These are phyloP conservation scores for Begonia masoniana DNA, from an alignment of 306 rosid genomes.

Conservation along the genomic window DNA sequence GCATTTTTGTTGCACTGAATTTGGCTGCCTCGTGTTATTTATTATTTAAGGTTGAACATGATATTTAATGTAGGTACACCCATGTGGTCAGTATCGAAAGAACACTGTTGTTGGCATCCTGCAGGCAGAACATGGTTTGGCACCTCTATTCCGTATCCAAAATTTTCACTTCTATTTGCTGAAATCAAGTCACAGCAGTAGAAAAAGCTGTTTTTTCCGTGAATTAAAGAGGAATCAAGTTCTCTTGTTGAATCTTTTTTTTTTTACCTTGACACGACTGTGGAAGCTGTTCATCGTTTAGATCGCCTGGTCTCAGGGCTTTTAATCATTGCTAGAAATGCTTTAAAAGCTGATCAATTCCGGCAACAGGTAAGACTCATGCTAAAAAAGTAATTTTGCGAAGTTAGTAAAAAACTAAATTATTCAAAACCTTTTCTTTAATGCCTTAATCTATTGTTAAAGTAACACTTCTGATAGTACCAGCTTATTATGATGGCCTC, in stretches of 20 bases:
- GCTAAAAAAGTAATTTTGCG: neutral
- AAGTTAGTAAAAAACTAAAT: too few relatives aligned
- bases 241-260: neutral
- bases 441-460: too few relatives aligned
- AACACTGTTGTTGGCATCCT: conserved; percentile 91
- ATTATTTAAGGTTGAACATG: conserved; percentile 11
- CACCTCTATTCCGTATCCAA: conserved; percentile 91
- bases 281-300: conserved; percentile 74
- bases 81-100: conserved; percentile 97
- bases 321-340: conserved; percentile 85
- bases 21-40: neutral
- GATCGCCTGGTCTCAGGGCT: conserved; percentile 98
- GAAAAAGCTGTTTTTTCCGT: neutral
- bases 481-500: too few relatives aligned
- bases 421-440: too few relatives aligned
- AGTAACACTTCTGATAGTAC: too few relatives aligned
- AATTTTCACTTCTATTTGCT: conserved; percentile 1
- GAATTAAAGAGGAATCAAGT: conserved; percentile 2
- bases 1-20: neutral
- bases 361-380: conserved; percentile 62
- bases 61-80: conserved; percentile 66
- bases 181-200: neutral
- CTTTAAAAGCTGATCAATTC: conserved; percentile 67
- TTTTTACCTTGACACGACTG: conserved; percentile 42
- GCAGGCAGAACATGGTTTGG: conserved; percentile 77